These are phyloP conservation scores for Trichoderma sp. DNA, from an alignment of 2,329 filamentous ascomycete species.

Conservation along the genomic window DNA sequence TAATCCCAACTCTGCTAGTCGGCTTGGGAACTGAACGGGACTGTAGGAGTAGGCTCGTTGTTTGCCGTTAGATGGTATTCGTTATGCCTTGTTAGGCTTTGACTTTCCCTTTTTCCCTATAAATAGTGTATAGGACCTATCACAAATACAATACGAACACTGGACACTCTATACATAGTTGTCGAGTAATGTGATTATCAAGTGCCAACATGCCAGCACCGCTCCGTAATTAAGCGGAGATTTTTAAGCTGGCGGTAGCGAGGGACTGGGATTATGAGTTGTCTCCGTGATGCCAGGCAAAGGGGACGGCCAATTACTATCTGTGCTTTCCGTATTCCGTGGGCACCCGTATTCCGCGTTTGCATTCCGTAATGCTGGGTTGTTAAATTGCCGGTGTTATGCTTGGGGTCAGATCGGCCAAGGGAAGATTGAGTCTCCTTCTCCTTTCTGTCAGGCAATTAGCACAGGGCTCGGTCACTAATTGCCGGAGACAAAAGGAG, in stretches of 20 bases:
- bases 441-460: slow-evolving; percentile 13
- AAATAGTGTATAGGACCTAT: not conserved
- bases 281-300: not conserved
- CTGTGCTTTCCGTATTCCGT: not conserved
- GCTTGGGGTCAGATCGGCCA: not conserved
- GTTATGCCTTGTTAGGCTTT: not conserved
- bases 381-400: slow-evolving; percentile 6
- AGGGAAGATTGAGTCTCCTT: not conserved
- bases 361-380: not conserved
- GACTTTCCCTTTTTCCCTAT: not conserved
- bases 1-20: slow-evolving; percentile 5
- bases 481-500: slow-evolving; percentile 6
- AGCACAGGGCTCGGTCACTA: not conserved
- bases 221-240: slow-evolving; percentile 8
- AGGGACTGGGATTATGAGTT: slow-evolving; percentile 10
- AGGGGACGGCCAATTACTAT: not conserved
- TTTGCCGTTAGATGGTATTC: not conserved
- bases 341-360: not conserved
- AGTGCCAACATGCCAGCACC: not conserved
- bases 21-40: not conserved
- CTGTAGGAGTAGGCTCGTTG: not conserved
- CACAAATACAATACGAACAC: not conserved
- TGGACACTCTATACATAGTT: not conserved
- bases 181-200: not conserved
- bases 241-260: slow-evolving; percentile 10